phyloP scores from a whole-genome alignment of 2,329 filamentous ascomycete genomes.

The Rachicladosporium sp. region DNA sequence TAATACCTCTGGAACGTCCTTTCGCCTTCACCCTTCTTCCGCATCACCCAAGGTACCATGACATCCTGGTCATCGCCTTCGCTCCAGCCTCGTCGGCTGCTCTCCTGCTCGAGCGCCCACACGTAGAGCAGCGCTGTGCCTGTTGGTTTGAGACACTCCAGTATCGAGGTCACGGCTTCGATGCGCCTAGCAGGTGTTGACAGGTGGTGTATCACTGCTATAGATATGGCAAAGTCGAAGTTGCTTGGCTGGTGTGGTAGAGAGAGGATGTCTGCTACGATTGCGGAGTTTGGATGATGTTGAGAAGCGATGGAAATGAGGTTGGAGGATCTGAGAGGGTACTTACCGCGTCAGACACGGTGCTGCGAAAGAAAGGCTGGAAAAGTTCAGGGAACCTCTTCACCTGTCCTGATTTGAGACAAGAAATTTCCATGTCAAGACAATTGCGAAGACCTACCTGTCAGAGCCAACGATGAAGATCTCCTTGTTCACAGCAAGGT shows the following conservation, averaged over 20 bases:
- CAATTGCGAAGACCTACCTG: constrained; percentile 57
- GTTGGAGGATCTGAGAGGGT: constrained; percentile 40
- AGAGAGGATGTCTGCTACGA: constrained; percentile 72
- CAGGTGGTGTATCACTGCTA: constrained; percentile 89
- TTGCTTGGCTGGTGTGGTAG: constrained; percentile 57
- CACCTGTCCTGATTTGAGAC: too few species aligned
- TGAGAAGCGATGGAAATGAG: constrained; percentile 46
- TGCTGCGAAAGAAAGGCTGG: background rate
- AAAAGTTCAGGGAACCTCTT: too few species aligned
- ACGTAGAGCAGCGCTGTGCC: constrained; percentile 76
- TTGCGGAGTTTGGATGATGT: constrained; percentile 50
- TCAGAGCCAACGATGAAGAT: constrained; percentile 79
- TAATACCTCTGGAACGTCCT: constrained; percentile 81
- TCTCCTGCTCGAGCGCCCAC: constrained; percentile 88
- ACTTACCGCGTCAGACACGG: constrained; percentile 11
- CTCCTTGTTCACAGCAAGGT: constrained; percentile 63
- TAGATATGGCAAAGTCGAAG: constrained; percentile 85
- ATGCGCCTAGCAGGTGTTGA: constrained; percentile 63
- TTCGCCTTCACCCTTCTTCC: constrained; percentile 16
- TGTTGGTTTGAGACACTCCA: constrained; percentile 48
- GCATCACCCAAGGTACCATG: constrained; percentile 88
- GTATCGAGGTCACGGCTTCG: constrained; percentile 57
- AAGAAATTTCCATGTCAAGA: too few species aligned
- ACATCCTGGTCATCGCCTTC: constrained; percentile 75
- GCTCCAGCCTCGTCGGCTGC: constrained; percentile 79